Percentiles rank a stretch among this genome's conserved stretches.
These are phyloP conservation scores for Smallanthus sonchifolius DNA, from an alignment of 129 eudicot species.

Conservation along the genomic window DNA sequence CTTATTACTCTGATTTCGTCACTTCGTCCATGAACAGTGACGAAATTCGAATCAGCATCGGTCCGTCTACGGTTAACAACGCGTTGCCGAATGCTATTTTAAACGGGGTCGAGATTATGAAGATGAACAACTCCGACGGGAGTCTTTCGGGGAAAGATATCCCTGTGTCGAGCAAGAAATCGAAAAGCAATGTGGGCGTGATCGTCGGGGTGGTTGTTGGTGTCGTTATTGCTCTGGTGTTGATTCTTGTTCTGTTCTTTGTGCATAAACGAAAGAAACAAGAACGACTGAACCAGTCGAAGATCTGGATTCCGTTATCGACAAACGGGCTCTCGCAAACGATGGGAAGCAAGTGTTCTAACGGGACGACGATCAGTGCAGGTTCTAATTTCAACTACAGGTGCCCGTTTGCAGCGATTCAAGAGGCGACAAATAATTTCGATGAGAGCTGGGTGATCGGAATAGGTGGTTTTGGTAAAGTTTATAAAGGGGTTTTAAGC, in stretches of 20 bases:
- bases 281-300: constrained; percentile 51
- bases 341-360: constrained; percentile 81
- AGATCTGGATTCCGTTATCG: constrained; percentile 84
- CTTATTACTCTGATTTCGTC: constrained; percentile 49
- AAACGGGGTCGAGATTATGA: constrained; percentile 81
- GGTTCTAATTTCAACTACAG: constrained; percentile 66
- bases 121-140: constrained; percentile 53
- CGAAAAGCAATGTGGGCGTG: constrained; percentile 55
- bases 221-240: constrained; percentile 28
- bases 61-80: constrained; percentile 36
- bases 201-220: constrained; percentile 58
- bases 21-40: constrained; percentile 23
- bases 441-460: constrained; percentile 90
- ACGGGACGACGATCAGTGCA: constrained; percentile 63
- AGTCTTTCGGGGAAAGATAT: constrained; percentile 46
- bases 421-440: constrained; percentile 79
- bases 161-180: constrained; percentile 14
- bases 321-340: constrained; percentile 60
- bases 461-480: constrained; percentile 91
- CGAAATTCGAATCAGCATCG: constrained; percentile 49
- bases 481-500: constrained; percentile 57
- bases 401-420: constrained; percentile 70
- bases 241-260: constrained; percentile 40
- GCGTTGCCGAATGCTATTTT: constrained; percentile 56
- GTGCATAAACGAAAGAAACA: constrained; percentile 39